Percentiles rank a stretch among this genome's conserved stretches.
These are phyloP conservation scores for Luvunga scandens DNA, from an alignment of 345 rosid species.

Conservation along the genomic window DNA sequence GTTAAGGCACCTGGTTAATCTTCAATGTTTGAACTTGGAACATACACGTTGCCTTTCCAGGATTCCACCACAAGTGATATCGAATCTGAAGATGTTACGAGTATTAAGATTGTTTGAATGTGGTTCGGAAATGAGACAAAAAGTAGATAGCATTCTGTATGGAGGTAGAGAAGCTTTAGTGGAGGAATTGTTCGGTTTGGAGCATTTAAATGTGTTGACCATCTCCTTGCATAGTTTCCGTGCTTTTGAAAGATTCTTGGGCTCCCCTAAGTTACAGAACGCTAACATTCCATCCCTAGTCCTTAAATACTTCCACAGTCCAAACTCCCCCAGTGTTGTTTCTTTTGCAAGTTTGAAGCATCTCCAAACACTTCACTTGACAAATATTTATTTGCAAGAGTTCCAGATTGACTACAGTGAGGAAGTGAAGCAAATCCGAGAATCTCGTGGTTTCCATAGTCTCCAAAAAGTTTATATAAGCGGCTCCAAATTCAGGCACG, in stretches of 20 bases:
- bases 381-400: background rate
- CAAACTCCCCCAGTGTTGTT: background rate
- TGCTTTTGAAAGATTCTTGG: background rate
- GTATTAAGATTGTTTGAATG: background rate
- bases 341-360: background rate
- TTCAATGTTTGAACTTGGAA: constrained; percentile 24
- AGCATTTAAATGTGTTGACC: background rate
- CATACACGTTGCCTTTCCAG: background rate
- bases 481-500: background rate
- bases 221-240: background rate
- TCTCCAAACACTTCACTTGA: background rate
- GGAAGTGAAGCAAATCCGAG: background rate
- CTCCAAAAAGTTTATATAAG: background rate
- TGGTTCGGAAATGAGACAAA: background rate
- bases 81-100: background rate
- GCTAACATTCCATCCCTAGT: background rate
- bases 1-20: constrained; percentile 22
- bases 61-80: constrained; percentile 18
- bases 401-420: background rate
- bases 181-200: constrained; percentile 14
- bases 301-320: too few relatives aligned
- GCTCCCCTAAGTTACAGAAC: background rate
- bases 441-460: background rate
- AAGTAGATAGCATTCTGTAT: too few relatives aligned
- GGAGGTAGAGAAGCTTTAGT: background rate